Percentiles rank a stretch among this genome's conserved stretches.
These are phyloP conservation scores for Parmelia sp. DNA, from an alignment of 495 filamentous ascomycete species.

Conservation along the genomic window DNA sequence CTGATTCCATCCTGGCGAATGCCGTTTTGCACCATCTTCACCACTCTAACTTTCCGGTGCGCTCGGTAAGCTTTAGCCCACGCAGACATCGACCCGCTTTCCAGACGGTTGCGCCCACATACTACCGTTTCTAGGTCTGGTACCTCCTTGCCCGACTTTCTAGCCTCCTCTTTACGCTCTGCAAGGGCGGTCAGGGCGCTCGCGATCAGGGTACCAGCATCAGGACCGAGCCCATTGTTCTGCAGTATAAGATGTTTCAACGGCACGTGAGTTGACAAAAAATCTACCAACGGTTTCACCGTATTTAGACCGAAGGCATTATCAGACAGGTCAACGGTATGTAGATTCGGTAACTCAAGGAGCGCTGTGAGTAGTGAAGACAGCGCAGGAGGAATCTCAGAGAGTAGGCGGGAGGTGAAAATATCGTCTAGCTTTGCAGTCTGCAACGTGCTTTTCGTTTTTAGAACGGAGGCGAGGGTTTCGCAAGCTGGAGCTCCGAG, in stretches of 20 bases:
- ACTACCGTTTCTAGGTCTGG: constrained; percentile 86
- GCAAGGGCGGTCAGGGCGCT: constrained; percentile 70
- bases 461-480: constrained; percentile 70
- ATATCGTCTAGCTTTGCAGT: constrained; percentile 90
- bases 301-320: constrained; percentile 97
- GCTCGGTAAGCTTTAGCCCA: constrained; percentile 84
- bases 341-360: constrained; percentile 70
- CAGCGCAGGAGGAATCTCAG: constrained; percentile 87
- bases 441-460: constrained; percentile 73
- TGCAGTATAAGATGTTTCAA: constrained; percentile 89
- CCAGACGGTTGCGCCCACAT: constrained; percentile 90
- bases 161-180: constrained; percentile 70
- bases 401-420: constrained; percentile 89
- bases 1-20: constrained; percentile 90
- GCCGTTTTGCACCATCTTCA: constrained; percentile 98
- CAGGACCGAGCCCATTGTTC: constrained; percentile 95
- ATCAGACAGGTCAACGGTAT: constrained; percentile 91
- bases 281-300: constrained; percentile 72
- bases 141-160: constrained; percentile 56
- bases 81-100: constrained; percentile 90
- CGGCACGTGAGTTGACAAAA: constrained; percentile 76
- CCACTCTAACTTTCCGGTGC: constrained; percentile 66
- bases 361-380: constrained; percentile 78
- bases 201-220: constrained; percentile 78
- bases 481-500: constrained; percentile 81